phyloP scores from a whole-genome alignment of 2,329 filamentous ascomycete genomes.

The Trichoderma sp. region DNA sequence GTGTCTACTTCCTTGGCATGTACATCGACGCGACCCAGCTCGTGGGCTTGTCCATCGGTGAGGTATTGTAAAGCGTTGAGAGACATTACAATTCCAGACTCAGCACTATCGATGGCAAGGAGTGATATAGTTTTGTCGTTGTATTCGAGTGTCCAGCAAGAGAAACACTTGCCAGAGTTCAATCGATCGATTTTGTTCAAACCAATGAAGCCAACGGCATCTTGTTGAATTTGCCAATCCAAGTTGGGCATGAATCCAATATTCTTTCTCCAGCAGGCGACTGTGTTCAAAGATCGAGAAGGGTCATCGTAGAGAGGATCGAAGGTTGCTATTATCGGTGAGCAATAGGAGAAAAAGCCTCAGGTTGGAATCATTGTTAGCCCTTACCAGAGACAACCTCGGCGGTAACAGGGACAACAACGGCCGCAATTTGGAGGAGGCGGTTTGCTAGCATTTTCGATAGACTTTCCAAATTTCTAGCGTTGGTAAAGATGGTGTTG shows the following conservation, averaged over 20 bases:
- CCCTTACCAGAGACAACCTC: neutral
- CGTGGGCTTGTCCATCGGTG: neutral
- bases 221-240: conserved; percentile 4
- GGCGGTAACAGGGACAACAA: neutral
- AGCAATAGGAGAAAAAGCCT: neutral
- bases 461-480: neutral
- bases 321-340: neutral
- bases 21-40: neutral
- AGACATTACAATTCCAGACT: neutral
- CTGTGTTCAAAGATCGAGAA: neutral
- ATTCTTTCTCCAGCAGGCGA: conserved; percentile 5
- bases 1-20: neutral
- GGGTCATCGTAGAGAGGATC: conserved; percentile 1
- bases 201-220: conserved; percentile 5
- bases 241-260: conserved; percentile 2
- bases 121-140: neutral
- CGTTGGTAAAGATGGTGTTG: neutral
- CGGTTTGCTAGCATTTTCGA: neutral
- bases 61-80: neutral
- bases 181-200: neutral
- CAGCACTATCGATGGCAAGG: neutral
- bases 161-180: neutral
- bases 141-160: conserved; percentile 1
- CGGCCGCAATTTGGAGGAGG: neutral
- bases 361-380: neutral